phyloP scores from a whole-genome alignment of 2,329 filamentous ascomycete genomes.

The Clarireedia paspali region DNA sequence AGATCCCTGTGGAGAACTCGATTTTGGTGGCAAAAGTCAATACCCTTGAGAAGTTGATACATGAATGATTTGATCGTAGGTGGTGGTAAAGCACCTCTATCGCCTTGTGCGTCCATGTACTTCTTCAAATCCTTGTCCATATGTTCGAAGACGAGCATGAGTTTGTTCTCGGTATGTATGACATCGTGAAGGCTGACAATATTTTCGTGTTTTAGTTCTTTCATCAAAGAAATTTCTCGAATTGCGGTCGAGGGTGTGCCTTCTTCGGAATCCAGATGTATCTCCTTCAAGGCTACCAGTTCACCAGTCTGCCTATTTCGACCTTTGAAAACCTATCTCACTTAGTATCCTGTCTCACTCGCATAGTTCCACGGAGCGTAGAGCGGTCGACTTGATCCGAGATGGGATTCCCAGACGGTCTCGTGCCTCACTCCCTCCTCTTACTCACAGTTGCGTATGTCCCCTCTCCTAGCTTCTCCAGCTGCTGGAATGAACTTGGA shows the following conservation, averaged over 20 bases:
- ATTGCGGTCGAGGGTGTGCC: conserved; percentile 96
- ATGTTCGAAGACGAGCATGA: conserved; percentile 98
- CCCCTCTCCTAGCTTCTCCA: conserved; percentile 97
- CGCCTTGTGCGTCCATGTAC: conserved; percentile 93
- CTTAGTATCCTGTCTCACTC: conserved; percentile 17
- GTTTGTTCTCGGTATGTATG: conserved; percentile 98
- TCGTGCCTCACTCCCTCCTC: neutral
- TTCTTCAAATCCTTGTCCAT: conserved; percentile 99
- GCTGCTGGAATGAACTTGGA: conserved; percentile 90
- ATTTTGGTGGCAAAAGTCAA: conserved; percentile 97
- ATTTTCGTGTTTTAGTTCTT: conserved; percentile 97
- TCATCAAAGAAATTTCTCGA: conserved; percentile 98
- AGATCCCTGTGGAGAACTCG: conserved; percentile 90
- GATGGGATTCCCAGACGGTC: too few relatives aligned
- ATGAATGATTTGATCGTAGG: conserved; percentile 97
- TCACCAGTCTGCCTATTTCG: conserved; percentile 95
- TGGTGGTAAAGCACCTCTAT: conserved; percentile 82
- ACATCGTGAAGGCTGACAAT: conserved; percentile 97
- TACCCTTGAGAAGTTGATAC: conserved; percentile 92
- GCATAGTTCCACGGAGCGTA: too few relatives aligned
- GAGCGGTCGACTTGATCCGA: too few relatives aligned
- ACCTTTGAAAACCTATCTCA: conserved; percentile 84
- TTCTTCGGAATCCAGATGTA: conserved; percentile 97
- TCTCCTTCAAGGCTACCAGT: conserved; percentile 94
- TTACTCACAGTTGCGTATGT: conserved; percentile 85